These are phyloP conservation scores for Meredithiella fracta DNA, from an alignment of 2,329 filamentous ascomycete genomes.

Conservation along the genomic window DNA sequence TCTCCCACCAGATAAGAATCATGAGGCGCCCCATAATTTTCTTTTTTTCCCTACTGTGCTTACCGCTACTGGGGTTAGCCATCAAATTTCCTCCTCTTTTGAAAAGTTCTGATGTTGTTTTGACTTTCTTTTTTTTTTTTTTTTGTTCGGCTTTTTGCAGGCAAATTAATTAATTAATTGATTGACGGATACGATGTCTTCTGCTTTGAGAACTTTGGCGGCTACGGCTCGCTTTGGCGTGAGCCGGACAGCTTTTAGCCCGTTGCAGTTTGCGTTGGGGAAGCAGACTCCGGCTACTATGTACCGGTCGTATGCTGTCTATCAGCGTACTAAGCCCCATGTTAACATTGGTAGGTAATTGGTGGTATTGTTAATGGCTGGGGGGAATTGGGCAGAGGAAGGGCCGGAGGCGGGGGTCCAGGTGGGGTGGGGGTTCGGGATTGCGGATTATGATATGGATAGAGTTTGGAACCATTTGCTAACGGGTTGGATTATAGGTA, in stretches of 20 bases:
- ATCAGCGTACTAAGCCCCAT: conserved; percentile 85
- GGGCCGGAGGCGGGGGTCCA: not conserved
- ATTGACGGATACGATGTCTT: conserved; percentile 54
- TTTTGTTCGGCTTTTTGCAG: not conserved
- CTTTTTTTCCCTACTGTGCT: conserved; percentile 1
- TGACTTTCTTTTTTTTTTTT: not conserved
- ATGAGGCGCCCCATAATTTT: not conserved
- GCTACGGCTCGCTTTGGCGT: conserved; percentile 65
- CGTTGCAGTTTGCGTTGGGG: conserved; percentile 54
- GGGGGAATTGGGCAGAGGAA: not conserved
- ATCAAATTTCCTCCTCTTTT: conserved; percentile 1
- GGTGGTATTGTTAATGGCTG: not conserved
- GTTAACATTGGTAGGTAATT: conserved; percentile 73
- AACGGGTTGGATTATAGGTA: conserved; percentile 38
- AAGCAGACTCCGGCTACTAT: conserved; percentile 48
- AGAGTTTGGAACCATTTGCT: conserved; percentile 10
- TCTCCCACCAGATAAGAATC: no score
- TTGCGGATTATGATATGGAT: not conserved
- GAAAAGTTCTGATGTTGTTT: conserved; percentile 5
- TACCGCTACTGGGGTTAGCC: not conserved
- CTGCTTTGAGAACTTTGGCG: conserved; percentile 59
- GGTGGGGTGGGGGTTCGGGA: not conserved
- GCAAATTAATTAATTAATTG: not conserved
- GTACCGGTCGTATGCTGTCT: conserved; percentile 51
- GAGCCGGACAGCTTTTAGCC: conserved; percentile 51